Conservation (phyloP, 305 asterid genomes). For the Solanum hybrid region DNA sequence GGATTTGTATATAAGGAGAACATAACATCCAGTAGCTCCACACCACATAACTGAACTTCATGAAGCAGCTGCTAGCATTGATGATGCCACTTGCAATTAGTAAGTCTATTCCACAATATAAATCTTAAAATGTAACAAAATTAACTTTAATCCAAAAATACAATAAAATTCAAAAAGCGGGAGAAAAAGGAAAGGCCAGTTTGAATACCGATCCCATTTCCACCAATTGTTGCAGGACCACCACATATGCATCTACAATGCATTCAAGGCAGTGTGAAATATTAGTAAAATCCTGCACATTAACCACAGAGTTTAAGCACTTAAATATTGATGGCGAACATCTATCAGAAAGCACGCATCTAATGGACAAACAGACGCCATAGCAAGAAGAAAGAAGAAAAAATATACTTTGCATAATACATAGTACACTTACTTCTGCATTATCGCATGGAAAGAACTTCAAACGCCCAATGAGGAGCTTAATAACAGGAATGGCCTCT, state of each 20-base stretch:
- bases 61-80: constrained; percentile 42
- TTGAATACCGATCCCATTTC: constrained; percentile 55
- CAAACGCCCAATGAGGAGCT: constrained; percentile 51
- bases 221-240: constrained; percentile 62
- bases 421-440: constrained; percentile 55
- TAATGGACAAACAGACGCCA: background rate
- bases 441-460: constrained; percentile 51
- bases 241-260: constrained; percentile 62
- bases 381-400: background rate
- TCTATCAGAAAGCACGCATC: background rate
- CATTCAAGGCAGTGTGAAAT: constrained; percentile 43
- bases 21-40: constrained; percentile 53
- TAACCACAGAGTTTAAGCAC: background rate
- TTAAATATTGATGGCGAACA: background rate
- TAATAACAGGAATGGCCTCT: constrained; percentile 61
- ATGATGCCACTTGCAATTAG: constrained; percentile 15
- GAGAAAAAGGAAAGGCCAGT: constrained; percentile 12
- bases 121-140: background rate
- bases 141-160: background rate
- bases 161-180: background rate
- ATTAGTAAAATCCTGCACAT: constrained; percentile 48
- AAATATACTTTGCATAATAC: background rate
- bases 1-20: constrained; percentile 46
- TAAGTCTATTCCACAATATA: background rate
- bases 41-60: constrained; percentile 71